A percentile compares a stretch with the other conserved stretches of the same genome.
Conservation (phyloP, 306 rosid species). For the Trifolium repens region DNA sequence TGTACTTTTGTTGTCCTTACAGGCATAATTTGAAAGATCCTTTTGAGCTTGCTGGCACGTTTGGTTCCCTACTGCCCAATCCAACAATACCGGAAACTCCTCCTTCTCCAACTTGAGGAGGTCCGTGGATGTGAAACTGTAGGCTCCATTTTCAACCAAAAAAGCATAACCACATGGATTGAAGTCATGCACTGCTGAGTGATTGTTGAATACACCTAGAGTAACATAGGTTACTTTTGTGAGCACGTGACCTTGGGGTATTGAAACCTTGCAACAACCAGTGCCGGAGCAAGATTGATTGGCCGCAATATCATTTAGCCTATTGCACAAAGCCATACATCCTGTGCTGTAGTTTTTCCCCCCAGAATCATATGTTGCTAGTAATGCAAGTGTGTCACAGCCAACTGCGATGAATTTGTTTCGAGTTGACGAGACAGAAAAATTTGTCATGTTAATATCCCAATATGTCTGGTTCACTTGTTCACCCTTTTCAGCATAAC, state of each 20-base stretch:
- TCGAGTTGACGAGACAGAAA: not conserved
- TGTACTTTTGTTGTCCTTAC: not conserved
- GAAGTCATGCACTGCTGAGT: not conserved
- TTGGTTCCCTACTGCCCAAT: constrained; percentile 4
- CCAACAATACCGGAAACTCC: not conserved
- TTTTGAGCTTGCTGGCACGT: constrained; percentile 5
- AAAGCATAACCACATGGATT: constrained; percentile 3
- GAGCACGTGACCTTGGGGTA: not conserved
- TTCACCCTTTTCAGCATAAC: not conserved
- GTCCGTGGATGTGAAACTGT: not conserved
- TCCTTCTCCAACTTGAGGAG: constrained; percentile 1
- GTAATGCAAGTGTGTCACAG: not conserved
- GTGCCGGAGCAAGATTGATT: not conserved
- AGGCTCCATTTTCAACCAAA: constrained; percentile 7
- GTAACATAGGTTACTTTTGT: not conserved
- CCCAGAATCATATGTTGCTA: not conserved
- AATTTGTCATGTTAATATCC: not conserved
- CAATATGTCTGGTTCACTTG: not conserved
- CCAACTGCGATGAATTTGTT: not conserved
- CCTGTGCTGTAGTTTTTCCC: not conserved
- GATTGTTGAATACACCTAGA: not conserved
- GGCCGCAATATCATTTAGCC: not conserved
- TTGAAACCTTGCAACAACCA: not conserved
- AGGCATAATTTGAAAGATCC: not conserved
- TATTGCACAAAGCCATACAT: not conserved